Base-by-base conservation (phyloP, 2,329 filamentous ascomycete species). In the Penicillium sclerotiorum region DNA sequence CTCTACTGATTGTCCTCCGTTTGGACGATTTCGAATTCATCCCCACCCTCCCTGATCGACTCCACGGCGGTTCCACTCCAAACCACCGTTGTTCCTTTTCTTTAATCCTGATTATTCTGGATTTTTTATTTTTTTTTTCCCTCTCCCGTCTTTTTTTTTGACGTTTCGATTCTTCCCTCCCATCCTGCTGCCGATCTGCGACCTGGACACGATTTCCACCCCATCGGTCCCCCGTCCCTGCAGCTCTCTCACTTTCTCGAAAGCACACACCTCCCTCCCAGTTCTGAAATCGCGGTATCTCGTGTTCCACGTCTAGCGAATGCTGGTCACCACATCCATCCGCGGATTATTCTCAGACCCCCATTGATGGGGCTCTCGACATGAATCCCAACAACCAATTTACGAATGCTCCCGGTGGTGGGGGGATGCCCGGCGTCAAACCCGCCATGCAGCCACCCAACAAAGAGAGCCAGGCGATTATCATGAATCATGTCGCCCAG, bases 371-470 rank as follows among this genome's bases (percentile, higher is more conserved):
- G 68, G 65, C 60, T 66, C 61, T 65, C 61, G 65, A 64, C 57
- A 74, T 74, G 72, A 74, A 74, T 72, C 66, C 71, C 57, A 67
- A 63, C 59, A 66, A 65, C 18, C 40, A 43, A 55, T 73, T 72
- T 48, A 47, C 65, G 56, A 72, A 71, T 56, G 60, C 64, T 56
- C 45, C 35, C 9, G 47, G 47, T 35, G 69, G 65, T 58, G 68
- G 60, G 56, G 64, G 53, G 52, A 68, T 71, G 63, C 65, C 65
- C 49, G 63, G 60, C 49, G 63, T 63, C 55, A 69, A 66, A 41
- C 60, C 68, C 47, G 60, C 57, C 43, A 68, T 69, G 62, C 66
- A 66, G 53, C 60, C 52, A 30, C 61, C 59, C 27, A 68, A 65
- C 35, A 63, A 63, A 18, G 67, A 74, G 42, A 71, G 68, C 53